Base-by-base conservation (phyloP, 495 filamentous ascomycete species). In the Talaromyces nanjingensis region DNA sequence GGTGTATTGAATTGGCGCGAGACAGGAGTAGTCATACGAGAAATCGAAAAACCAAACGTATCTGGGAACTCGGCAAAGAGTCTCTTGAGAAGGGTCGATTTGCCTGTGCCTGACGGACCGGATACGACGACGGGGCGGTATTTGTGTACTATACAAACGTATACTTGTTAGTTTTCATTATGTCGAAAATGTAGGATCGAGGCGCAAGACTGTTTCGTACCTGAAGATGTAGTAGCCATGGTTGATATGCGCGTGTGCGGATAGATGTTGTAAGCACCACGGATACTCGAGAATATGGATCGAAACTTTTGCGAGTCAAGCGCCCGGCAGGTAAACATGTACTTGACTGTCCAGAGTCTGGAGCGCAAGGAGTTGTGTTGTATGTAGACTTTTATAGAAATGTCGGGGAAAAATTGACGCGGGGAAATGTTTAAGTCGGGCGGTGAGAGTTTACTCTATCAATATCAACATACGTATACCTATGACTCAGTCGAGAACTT, bases 31-130 rank as follows among this genome's bases (percentile, higher is more conserved):
- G 12, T 66, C 68, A 12, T 66, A 78, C 76, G 90, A 37, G 90
- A 93, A 58, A 97, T 83, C 47, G 88, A 91, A 68, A 96, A 90
- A 14, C 86, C 86, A 73, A 96, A 96, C 42, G 81, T 87, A 65
- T 87, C 79, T 12, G 91, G 91, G 72, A 88, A 85, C 22, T 83
- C 79, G 27, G 75, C 76, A 69, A 88, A 85, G 12, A 98, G 87
- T 18, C 85, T 78, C 66, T 87, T 86, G 66, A 94, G 85, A 24
- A 98, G 83, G 25, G 93, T 97, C 55, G 86, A 89, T 83, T 98
- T 97, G 53, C 93, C 93, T 11, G 89, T 84, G 69, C 93, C 93
- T 7, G 84, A 89, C 18, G 93, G 92, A 31, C 91, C 93, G 20
- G 88, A 94, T 69, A 97, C 86, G 39, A 97, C 89, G 66, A 98